These are phyloP conservation scores for Blastobotrys parvus DNA, from an alignment of 805 yeast species.

Conservation along the genomic window DNA sequence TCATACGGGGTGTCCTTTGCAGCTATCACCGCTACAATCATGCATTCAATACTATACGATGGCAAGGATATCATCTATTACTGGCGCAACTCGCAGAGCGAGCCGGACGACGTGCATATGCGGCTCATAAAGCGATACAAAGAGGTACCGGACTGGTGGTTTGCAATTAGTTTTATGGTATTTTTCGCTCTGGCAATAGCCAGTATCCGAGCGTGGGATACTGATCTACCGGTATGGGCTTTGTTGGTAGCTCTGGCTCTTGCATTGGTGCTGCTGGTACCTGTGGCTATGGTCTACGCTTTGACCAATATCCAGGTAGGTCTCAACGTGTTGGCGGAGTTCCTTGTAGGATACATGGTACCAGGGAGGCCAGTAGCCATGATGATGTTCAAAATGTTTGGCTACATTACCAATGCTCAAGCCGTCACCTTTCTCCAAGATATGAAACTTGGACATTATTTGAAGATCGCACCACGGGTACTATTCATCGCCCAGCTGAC, in stretches of 20 bases:
- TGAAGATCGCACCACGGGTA: constrained; percentile 35
- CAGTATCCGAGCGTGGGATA: constrained; percentile 33
- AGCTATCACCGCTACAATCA: constrained; percentile 51
- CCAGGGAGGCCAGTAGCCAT: constrained; percentile 40
- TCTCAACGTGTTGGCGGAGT: constrained; percentile 53
- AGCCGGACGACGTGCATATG: constrained; percentile 43
- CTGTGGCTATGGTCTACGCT: constrained; percentile 52
- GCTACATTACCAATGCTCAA: constrained; percentile 42
- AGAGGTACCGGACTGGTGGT: constrained; percentile 64
- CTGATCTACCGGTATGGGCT: constrained; percentile 36
- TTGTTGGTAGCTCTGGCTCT: constrained; percentile 45
- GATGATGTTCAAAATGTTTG: constrained; percentile 32
- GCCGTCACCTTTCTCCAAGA: constrained; percentile 50
- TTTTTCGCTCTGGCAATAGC: constrained; percentile 40
- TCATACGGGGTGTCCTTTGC: constrained; percentile 58
- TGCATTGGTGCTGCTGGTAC: constrained; percentile 48
- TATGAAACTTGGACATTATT: constrained; percentile 41
- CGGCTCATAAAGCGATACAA: constrained; percentile 49
- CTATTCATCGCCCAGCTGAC: constrained; percentile 32
- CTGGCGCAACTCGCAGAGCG: constrained; percentile 36
- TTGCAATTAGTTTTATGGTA: constrained; percentile 34
- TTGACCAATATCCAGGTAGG: constrained; percentile 58
- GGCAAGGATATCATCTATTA: constrained; percentile 45
- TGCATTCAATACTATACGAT: constrained; percentile 51
- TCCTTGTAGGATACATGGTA: constrained; percentile 53